Conservation (phyloP, 768 basidiomycete genomes). For the Kwoniella heveanensis region DNA sequence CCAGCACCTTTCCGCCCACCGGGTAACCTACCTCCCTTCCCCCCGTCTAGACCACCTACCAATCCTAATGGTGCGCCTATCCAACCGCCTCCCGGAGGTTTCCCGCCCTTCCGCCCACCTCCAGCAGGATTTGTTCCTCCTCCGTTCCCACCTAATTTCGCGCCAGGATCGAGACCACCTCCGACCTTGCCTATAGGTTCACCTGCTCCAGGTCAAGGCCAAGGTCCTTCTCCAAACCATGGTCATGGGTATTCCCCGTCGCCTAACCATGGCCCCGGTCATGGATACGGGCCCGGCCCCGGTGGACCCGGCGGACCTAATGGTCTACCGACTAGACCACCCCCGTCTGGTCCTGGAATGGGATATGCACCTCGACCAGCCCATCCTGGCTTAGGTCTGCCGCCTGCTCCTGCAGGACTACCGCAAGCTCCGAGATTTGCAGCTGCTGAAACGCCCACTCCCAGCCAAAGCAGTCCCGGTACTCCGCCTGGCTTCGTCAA, state of each 20-base stretch:
- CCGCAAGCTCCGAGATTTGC: conserved; percentile 33
- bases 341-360: conserved; percentile 19
- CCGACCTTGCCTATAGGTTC: conserved; percentile 20
- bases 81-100: conserved; percentile 26
- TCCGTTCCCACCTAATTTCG: conserved; percentile 45
- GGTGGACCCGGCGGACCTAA: neutral
- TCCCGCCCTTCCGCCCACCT: conserved; percentile 48
- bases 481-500: conserved; percentile 45
- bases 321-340: conserved; percentile 31
- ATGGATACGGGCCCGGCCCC: neutral
- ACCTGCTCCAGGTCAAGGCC: conserved; percentile 3
- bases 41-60: conserved; percentile 27
- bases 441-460: neutral
- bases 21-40: conserved; percentile 41
- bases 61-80: conserved; percentile 17
- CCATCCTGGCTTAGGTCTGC: conserved; percentile 41
- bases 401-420: conserved; percentile 32
- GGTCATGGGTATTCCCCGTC: neutral
- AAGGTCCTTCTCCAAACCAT: neutral
- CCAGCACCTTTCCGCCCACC: conserved; percentile 17
- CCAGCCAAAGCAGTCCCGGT: conserved; percentile 8
- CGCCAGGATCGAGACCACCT: conserved; percentile 26
- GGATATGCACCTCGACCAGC: conserved; percentile 22
- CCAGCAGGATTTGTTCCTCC: conserved; percentile 39
- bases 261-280: neutral